phyloP scores from a whole-genome alignment of 257 asterid genomes.

The Paraleonurus japonicus region DNA sequence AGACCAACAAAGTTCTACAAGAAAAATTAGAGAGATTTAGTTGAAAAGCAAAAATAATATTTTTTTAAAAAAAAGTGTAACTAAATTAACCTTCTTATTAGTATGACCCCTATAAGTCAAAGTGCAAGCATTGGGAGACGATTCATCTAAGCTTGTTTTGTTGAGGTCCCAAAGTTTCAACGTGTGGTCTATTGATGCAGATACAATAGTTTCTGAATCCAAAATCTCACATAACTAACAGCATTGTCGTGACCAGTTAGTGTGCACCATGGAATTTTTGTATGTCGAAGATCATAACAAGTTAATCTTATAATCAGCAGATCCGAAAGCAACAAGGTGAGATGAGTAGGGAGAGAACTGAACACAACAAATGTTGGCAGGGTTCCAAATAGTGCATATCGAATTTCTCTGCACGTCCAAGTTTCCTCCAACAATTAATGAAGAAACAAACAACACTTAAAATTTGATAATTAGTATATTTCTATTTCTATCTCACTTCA shows the following conservation, averaged over 20 bases:
- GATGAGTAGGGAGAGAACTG: conserved; percentile 51
- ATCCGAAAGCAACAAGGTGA: conserved; percentile 49
- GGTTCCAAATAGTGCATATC: conserved; percentile 35
- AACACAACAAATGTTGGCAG: conserved; percentile 52
- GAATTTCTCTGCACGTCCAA: conserved; percentile 35
- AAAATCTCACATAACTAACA: conserved; percentile 54
- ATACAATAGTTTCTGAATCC: conserved; percentile 46
- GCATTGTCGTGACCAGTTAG: conserved; percentile 49
- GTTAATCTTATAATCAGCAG: conserved; percentile 43
- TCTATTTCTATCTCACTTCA: not conserved
- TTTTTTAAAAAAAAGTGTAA: no score
- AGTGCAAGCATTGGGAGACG: conserved; percentile 43
- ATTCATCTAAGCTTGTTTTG: conserved; percentile 34
- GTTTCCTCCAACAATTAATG: not conserved
- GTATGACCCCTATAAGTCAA: conserved; percentile 48
- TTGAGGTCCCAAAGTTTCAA: conserved; percentile 61
- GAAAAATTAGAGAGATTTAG: not conserved
- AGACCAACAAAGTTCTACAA: conserved; percentile 60
- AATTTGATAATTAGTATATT: not conserved
- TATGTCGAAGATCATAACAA: conserved; percentile 52
- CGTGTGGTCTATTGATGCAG: conserved; percentile 53
- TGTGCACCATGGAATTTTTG: conserved; percentile 53
- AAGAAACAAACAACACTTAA: not conserved
- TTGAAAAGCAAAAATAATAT: not conserved
- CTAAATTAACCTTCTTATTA: conserved; percentile 39